A percentile compares a stretch with the other conserved stretches of the same genome.
Evolutionary conservation across 371 early-diverging fungal species (phyloP).

Genomic region (Mortierella sp.): DNA sequence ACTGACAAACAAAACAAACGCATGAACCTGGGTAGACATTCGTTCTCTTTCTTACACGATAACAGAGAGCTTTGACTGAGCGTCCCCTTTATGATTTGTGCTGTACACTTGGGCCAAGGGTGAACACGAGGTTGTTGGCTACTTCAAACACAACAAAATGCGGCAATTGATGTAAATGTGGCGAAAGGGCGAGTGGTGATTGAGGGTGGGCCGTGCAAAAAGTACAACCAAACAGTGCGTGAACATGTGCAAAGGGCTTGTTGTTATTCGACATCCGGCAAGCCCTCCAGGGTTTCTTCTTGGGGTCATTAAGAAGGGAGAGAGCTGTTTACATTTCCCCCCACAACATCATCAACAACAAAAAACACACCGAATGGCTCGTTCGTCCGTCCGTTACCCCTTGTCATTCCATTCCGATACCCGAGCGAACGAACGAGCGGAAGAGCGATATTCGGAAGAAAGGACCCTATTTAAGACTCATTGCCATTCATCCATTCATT

Average conservation of each 20-base stretch:
- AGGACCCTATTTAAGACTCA: neutral
- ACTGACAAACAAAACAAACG: neutral
- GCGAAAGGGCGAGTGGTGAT: neutral
- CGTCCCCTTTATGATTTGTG: neutral
- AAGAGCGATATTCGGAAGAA: neutral
- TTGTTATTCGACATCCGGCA: neutral
- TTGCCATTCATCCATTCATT: neutral
- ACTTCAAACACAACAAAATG: neutral
- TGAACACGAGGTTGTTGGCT: neutral
- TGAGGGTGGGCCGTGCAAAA: constrained; percentile 6
- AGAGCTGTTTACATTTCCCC: neutral
- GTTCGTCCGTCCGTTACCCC: neutral
- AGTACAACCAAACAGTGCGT: neutral
- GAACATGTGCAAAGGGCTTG: constrained; percentile 3
- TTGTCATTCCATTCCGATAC: neutral
- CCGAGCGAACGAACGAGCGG: neutral
- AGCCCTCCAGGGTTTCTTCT: neutral
- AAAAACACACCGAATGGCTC: neutral
- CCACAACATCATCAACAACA: neutral
- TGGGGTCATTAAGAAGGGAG: neutral
- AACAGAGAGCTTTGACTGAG: neutral
- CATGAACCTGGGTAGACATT: neutral
- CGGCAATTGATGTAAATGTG: neutral
- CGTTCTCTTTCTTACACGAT: neutral
- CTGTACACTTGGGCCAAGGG: neutral